Conservation (phyloP, 202 grass and related monocot species). For the Dendrocalamus latiflorus region DNA sequence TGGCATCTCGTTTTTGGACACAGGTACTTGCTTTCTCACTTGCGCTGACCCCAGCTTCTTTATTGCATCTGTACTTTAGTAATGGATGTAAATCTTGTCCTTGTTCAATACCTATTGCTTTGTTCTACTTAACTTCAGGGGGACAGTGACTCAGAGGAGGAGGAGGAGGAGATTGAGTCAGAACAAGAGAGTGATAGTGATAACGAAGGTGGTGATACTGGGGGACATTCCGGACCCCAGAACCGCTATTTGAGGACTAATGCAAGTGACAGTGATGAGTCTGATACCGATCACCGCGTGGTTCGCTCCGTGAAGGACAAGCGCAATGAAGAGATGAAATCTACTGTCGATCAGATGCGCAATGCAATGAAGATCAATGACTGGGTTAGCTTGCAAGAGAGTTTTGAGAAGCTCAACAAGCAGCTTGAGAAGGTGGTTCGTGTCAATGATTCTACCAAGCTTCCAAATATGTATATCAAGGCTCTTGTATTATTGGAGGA, state of each 20-base stretch:
- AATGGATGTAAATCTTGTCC: background rate
- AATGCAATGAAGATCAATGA: conserved; percentile 97
- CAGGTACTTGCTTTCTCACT: conserved; percentile 43
- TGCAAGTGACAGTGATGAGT: conserved; percentile 71
- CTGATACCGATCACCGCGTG: conserved; percentile 57
- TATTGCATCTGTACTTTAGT: background rate
- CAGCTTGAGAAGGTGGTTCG: conserved; percentile 89
- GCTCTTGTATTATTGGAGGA: conserved; percentile 83
- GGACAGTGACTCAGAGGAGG: conserved; percentile 74
- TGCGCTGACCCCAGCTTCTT: background rate
- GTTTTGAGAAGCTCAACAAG: conserved; percentile 93
- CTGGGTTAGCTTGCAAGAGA: conserved; percentile 86
- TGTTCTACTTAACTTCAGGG: conserved; percentile 39
- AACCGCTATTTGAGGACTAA: conserved; percentile 51
- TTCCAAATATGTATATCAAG: conserved; percentile 77
- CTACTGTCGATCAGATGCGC: conserved; percentile 83
- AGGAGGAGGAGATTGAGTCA: conserved; percentile 47
- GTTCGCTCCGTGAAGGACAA: conserved; percentile 75
- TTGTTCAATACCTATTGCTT: background rate
- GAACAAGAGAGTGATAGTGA: conserved; percentile 41
- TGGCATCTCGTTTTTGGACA: conserved; percentile 73
- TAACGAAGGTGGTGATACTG: conserved; percentile 13
- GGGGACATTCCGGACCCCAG: background rate
- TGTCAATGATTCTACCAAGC: conserved; percentile 71
- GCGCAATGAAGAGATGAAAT: conserved; percentile 79